Base-by-base conservation (phyloP, 2,329 filamentous ascomycete species). In the Pseudogymnoascus sp. region DNA sequence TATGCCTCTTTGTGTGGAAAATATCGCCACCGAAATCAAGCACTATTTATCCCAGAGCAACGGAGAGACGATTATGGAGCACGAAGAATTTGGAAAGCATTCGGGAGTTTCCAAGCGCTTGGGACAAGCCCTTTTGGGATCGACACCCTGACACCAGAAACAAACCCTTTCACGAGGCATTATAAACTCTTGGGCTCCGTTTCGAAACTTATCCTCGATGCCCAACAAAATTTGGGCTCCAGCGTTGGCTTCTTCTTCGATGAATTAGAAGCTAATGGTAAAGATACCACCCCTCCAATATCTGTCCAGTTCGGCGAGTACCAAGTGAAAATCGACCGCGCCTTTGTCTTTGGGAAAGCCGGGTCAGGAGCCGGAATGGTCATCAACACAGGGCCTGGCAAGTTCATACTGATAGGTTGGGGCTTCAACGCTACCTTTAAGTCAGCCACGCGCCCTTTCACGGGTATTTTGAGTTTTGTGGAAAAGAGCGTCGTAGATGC, bases 21-120 rank as follows among this genome's bases (percentile, higher is more conserved):
- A 59, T 81, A 80, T 65, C 67, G 75, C 22, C 75, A 78, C 66
- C 67, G 70, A 4, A 69, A 73, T 24, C 77, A 81, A 66, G 73
- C 78, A 0, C 70, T 81, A 1, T 79, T 80, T 67, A 79, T 81
- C 61, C 78, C 79, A 6, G 79, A 80, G 70, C 79, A 81, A 66
- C 72, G 76, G 7, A 71, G 78, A 41, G 78, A 80, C 65, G 78
- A 79, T 41, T 75, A 76, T 63, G 76, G 76, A 6, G 77, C 73
- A 2, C 66, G 75, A 26, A 70, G 77, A 11, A 73, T 76, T 37
- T 78, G 75, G 76, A 61, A 64, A 0, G 76, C 77, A 1, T 73
- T 73, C 64, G 76, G 75, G 1, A 70, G 69, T 2, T 72, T 73
- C 62, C 70, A 73, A 63, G 72, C 73, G 7, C 61, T 78, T 6